phyloP scores from a whole-genome alignment of 768 basidiomycete species.

The Leccinum ochraceum region DNA sequence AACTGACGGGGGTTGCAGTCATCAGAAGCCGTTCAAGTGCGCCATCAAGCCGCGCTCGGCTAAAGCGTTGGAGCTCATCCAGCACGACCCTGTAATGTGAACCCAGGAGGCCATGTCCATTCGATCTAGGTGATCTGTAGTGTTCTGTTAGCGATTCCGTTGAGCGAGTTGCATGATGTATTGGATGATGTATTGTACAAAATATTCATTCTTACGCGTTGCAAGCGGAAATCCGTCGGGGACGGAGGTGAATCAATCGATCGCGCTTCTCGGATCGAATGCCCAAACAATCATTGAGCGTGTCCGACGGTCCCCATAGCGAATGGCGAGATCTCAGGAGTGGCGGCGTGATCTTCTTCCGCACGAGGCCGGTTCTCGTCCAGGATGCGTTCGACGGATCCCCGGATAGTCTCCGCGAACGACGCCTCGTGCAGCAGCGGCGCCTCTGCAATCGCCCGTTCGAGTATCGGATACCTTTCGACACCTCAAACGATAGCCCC shows the following conservation, averaged over 20 bases:
- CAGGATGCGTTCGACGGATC: constrained; percentile 47
- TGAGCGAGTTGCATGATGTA: background rate
- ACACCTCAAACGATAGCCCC: background rate
- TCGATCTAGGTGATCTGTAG: constrained; percentile 1
- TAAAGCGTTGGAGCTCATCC: constrained; percentile 54
- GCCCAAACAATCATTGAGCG: background rate
- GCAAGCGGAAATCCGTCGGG: constrained; percentile 6
- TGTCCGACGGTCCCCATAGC: background rate
- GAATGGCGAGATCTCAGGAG: background rate
- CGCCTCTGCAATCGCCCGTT: constrained; percentile 57
- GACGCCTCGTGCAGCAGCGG: constrained; percentile 49
- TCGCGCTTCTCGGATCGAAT: background rate
- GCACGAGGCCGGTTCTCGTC: constrained; percentile 35
- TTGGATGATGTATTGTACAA: background rate
- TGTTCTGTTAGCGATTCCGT: background rate
- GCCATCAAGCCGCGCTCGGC: constrained; percentile 60
- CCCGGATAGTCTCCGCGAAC: constrained; percentile 45
- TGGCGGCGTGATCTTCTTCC: background rate
- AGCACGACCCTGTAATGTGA: constrained; percentile 40
- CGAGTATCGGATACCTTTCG: constrained; percentile 64
- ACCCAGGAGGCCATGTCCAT: background rate
- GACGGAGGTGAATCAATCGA: background rate
- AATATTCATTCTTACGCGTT: background rate
- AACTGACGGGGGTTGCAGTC: constrained; percentile 35
- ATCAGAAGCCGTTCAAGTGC: constrained; percentile 64